Evolutionary conservation across 345 rosid genomes (phyloP), one percentile per base, ranked within the genome.

Genomic region (Aquilaria sinensis): DNA sequence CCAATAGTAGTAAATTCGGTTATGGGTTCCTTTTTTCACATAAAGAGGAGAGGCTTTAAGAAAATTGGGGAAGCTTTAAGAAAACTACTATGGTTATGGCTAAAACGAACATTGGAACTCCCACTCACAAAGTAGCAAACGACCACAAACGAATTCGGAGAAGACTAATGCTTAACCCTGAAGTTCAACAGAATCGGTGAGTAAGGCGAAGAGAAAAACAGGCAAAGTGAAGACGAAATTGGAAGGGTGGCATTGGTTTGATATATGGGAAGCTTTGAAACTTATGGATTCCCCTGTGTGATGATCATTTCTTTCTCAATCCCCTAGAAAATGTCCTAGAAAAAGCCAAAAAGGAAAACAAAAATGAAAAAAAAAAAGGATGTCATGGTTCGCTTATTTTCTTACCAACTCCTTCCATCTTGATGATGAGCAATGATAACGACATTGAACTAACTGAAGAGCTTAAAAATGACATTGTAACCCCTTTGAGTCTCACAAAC

Each of bases 21-120:
- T 64, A 77, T 71, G 10, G 79, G 45, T 23, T 59, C 69, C 57
- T 58, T 69, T 16, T 56, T 16, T 57, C 32, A 62, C 6, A 53
- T 41, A 46, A 77, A 59, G 16, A 60, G 48, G 83, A 58, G 92
- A 81, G 45, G 98, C 97, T 52, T 78, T 78, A 51, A 89, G 87
- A 60, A 71, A 89, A 64, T 79, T 83, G 66, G 60, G 73, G 57
- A 77, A 77, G 57, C 53, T 23, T 23, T 23, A 23, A 23, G 23
- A 23, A 23, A 23, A 23, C 23, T 59, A 64, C 72, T 75, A 53
- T 67, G 73, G 12, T 53, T 77, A 33, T 66, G 31, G 33, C 72
- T 69, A 66, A 82, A 81, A 74, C 82, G 75, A 60, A 77, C 71
- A 43, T 65, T 74, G 61, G 73, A 78, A 75, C 77, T 75, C 57